Evolutionary conservation across 169 alveolate species (phyloP).

Genomic region (Toxoplasma gondii): DNA sequence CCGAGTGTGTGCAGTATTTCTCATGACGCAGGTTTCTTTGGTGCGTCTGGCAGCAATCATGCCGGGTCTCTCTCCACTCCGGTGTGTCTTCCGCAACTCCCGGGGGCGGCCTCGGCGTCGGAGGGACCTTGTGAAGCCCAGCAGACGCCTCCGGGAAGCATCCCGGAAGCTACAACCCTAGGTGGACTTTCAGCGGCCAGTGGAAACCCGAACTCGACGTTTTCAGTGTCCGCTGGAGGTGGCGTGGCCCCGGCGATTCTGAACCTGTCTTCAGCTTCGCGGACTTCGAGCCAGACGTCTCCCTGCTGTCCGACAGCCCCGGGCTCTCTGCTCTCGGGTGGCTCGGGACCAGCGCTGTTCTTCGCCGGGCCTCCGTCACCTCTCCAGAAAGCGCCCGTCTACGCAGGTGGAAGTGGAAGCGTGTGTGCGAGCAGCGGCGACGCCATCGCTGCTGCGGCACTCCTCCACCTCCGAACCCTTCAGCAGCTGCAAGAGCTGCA

Average conservation of each 20-base stretch:
- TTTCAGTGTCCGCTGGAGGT: background rate
- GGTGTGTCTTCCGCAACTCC: background rate
- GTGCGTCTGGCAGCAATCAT: background rate
- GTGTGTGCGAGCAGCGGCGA: background rate
- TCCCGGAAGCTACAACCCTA: background rate
- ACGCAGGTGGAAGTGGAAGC: background rate
- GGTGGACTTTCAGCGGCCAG: background rate
- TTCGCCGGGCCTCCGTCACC: background rate
- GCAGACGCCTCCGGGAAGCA: background rate
- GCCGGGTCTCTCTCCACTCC: background rate
- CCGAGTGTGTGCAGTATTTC: background rate
- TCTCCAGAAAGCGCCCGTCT: background rate
- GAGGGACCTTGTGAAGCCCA: background rate
- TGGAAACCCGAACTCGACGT: background rate
- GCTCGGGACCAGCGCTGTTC: background rate
- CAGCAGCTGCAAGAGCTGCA: constrained; percentile 35
- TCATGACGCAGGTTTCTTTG: background rate
- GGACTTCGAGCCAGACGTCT: background rate
- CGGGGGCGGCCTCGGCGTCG: background rate
- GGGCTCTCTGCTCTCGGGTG: background rate
- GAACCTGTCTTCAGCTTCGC: background rate
- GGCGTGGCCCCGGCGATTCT: background rate
- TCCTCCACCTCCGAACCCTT: constrained; percentile 5
- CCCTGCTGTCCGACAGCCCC: background rate
- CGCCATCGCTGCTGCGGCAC: constrained; percentile 31